Evolutionary conservation across 805 yeast species (phyloP), one percentile per base, ranked within the genome.

Genomic region (Limtongia smithiae): DNA sequence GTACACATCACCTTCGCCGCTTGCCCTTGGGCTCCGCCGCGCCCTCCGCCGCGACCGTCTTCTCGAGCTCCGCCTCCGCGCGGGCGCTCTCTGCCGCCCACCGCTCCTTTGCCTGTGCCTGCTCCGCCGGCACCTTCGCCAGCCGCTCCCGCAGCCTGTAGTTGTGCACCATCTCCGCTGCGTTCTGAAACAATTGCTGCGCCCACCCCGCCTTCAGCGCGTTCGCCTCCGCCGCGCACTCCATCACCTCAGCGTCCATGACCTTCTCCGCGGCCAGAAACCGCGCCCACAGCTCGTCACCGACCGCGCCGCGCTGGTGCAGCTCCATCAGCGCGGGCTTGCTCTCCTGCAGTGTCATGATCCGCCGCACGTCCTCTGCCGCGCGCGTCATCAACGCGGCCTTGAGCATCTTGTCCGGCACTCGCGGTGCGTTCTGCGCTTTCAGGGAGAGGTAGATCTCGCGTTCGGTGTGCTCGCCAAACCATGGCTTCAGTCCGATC

Each of bases 161-260:
- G 65, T 91, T 93, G 68, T 89, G 85, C 55, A 95, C 87, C 44
- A 91, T 83, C 65, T 93, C 97, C 65, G 85, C 91, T 37, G 90
- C 83, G 12, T 82, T 77, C 8, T 85, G 85, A 62, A 88, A 83
- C 61, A 88, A 79, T 38, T 76, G 69, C 56, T 78, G 83, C 6
- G 83, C 80, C 96, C 96, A 90, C 30, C 88, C 91, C 38, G 81
- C 78, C 62, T 85, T 84, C 57, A 78, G 71, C 15, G 69, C 58
- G 65, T 86, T 88, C 37, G 93, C 88, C 67, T 87, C 96, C 47
- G 66, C 69, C 4, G 85, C 82, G 40, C 88, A 73, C 51, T 83
- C 90, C 65, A 81, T 78, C 57, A 93, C 70, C 67, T 93, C 97
- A 24, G 83, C 64, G 61, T 89, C 95, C 60, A 85, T 84, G 54